Base-by-base conservation (phyloP, 2,329 filamentous ascomycete species). In the Didymella pomorum region DNA sequence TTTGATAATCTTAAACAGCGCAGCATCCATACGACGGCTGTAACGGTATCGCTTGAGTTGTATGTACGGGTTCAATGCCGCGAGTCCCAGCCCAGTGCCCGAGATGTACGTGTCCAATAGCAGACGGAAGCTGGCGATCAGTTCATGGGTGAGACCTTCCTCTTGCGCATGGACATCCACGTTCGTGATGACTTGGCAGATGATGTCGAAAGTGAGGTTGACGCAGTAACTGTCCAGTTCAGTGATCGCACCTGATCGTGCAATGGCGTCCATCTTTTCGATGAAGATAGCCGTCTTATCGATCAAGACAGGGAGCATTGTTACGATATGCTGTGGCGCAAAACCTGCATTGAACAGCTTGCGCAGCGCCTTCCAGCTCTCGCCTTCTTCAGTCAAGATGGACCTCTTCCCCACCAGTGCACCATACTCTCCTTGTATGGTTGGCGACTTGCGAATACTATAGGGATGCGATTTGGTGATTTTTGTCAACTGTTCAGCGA, bases 271-370 rank as follows among this genome's bases (percentile, higher is more conserved):
- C 14, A 78, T 58, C 39, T 67, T 75, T 7, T 66, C 54, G 29
- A 73, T 65, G 58, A 79, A 77, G 11, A 65, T 64, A 7, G 64
- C 58, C n/a, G 68, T 70, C 31, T 79, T 76, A 1, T 78, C 65
- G 0, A 79, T 35, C 12, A 79, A 71, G 2, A 69, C 65, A 1
- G 74, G 72, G 5, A 77, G 63, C 12, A 78, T 60, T 7, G 71
- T 70, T 37, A 73, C 62, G 4, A 79, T 54, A 58, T 79, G 75
- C 33, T 71, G 68, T 3, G 72, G 69, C 4, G 71, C 70, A 50
- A 79, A 79, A 3, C 74, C 76, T 14, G 72, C 70, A 29, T 76
- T 76, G 64, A 77, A 78, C 1, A 68, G 70, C 44, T 71, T 70
- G 28, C 76, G 71, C 46, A 76, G 65, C 4, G 45, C 50, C 62